These are phyloP conservation scores for Flammula alnicola DNA, from an alignment of 1,284 basidiomycete genomes.

Conservation along the genomic window DNA sequence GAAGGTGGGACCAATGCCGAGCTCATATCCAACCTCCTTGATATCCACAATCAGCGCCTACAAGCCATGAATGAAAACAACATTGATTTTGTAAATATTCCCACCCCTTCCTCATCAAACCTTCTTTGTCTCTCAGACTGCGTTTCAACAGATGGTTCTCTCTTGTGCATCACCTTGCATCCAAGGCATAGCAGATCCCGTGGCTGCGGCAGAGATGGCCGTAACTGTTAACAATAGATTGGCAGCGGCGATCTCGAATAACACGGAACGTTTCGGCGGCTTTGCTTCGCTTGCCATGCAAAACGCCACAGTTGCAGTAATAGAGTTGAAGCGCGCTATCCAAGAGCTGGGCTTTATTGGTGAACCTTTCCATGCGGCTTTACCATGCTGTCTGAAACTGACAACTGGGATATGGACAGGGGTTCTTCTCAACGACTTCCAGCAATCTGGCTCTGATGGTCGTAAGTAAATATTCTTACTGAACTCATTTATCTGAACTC, in stretches of 20 bases:
- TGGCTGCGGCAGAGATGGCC: conserved; percentile 37
- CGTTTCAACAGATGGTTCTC: conserved; percentile 39
- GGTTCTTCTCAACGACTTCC: conserved; percentile 46
- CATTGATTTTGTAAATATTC: conserved; percentile 40
- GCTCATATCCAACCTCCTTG: conserved; percentile 38
- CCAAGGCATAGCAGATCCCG: conserved; percentile 44
- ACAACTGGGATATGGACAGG: conserved; percentile 23
- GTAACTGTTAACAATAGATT: conserved; percentile 40
- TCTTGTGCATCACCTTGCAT: conserved; percentile 46
- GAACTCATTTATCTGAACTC: too few species aligned
- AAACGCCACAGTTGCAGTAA: conserved; percentile 43
- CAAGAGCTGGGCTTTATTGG: conserved; percentile 45
- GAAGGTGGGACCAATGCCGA: conserved; percentile 36
- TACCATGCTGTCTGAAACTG: background rate
- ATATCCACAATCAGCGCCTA: conserved; percentile 45
- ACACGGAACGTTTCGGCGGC: conserved; percentile 44
- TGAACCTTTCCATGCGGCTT: conserved; percentile 1
- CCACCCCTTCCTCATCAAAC: background rate
- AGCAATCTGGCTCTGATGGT: conserved; percentile 40
- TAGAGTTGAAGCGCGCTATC: conserved; percentile 46
- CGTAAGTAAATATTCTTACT: conserved; percentile 22
- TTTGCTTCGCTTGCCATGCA: conserved; percentile 52
- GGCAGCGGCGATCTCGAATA: conserved; percentile 42
- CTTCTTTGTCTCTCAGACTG: background rate
- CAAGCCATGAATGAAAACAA: conserved; percentile 42